A percentile compares a stretch with the other conserved stretches of the same genome.
Conservation (phyloP, 2,329 filamentous ascomycete species). For the Sclerotinia spermophila region DNA sequence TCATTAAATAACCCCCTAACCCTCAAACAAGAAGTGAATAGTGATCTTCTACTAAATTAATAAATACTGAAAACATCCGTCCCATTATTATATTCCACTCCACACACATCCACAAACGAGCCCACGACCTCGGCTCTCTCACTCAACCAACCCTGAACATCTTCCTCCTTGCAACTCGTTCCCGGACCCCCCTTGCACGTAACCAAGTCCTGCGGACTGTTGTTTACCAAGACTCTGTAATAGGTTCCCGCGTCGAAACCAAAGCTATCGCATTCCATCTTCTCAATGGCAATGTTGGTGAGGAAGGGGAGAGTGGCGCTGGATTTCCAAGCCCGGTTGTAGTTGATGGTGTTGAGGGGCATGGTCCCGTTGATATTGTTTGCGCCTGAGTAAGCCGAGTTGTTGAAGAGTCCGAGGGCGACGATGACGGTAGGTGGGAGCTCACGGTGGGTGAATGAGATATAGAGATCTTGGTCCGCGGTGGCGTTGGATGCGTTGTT, state of each 20-base stretch:
- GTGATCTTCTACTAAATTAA: neutral
- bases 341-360: constrained; percentile 47
- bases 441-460: constrained; percentile 54
- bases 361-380: constrained; percentile 49
- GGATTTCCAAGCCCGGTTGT: constrained; percentile 48
- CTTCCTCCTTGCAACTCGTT: constrained; percentile 40
- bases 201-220: constrained; percentile 46
- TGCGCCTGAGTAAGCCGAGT: constrained; percentile 45
- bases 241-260: constrained; percentile 45
- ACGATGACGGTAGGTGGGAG: constrained; percentile 52
- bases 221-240: constrained; percentile 50
- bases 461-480: constrained; percentile 47
- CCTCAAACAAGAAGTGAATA: neutral
- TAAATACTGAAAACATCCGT: constrained; percentile 33
- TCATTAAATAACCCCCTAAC: neutral
- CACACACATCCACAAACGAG: constrained; percentile 43
- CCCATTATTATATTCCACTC: constrained; percentile 31
- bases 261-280: constrained; percentile 49
- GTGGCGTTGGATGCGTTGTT: constrained; percentile 37
- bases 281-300: constrained; percentile 51
- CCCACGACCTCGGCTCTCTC: constrained; percentile 40
- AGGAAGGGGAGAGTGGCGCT: constrained; percentile 52
- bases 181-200: constrained; percentile 48
- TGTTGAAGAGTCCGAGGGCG: constrained; percentile 53
- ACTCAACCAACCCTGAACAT: constrained; percentile 24